Evolutionary conservation across 1,284 basidiomycete species (phyloP).

Genomic region (Megacollybia platyphylla): DNA sequence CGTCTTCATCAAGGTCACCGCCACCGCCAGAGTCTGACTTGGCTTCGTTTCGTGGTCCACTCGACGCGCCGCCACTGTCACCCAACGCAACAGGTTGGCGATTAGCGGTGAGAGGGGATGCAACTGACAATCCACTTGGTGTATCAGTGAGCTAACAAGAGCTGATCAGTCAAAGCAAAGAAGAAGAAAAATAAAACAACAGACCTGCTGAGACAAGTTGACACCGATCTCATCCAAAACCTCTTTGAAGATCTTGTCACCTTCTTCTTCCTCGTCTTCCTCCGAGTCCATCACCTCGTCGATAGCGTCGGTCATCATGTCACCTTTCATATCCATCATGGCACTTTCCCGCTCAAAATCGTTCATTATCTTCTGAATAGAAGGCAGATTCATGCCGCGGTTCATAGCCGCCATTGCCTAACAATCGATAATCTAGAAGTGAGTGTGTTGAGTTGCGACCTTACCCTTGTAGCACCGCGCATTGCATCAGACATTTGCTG

Average conservation of each 20-base stretch:
- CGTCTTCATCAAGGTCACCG: slow-evolving; percentile 70
- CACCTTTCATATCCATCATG: slow-evolving; percentile 65
- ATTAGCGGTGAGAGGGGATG: slow-evolving; percentile 49
- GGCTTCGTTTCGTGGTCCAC: slow-evolving; percentile 18
- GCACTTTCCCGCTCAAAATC: slow-evolving; percentile 62
- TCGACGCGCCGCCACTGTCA: slow-evolving; percentile 29
- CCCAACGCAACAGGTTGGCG: slow-evolving; percentile 76
- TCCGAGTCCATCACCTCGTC: slow-evolving; percentile 98
- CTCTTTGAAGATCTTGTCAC: slow-evolving; percentile 92
- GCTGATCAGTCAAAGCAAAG: slow-evolving; percentile 6
- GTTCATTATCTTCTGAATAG: slow-evolving; percentile 25
- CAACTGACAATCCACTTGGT: slow-evolving; percentile 57
- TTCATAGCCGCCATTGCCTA: slow-evolving; percentile 99
- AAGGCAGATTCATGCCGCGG: slow-evolving; percentile 84
- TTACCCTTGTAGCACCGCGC: slow-evolving; percentile 90
- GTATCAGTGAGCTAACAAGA: slow-evolving; percentile 64
- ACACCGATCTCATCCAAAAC: slow-evolving; percentile 98
- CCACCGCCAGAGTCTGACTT: slow-evolving; percentile 17
- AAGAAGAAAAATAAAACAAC: slow-evolving; percentile 11
- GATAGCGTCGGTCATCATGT: slow-evolving; percentile 98
- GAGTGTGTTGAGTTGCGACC: slow-evolving; percentile 19
- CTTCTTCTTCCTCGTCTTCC: slow-evolving; percentile 92
- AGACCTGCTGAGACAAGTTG: slow-evolving; percentile 80
- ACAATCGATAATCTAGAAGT: not conserved
- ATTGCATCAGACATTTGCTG: slow-evolving; percentile 99